Percentiles rank a stretch among this genome's conserved stretches.
Evolutionary conservation across 78 protist genomes (phyloP).

Genomic region (Polysphondylium violaceum): DNA sequence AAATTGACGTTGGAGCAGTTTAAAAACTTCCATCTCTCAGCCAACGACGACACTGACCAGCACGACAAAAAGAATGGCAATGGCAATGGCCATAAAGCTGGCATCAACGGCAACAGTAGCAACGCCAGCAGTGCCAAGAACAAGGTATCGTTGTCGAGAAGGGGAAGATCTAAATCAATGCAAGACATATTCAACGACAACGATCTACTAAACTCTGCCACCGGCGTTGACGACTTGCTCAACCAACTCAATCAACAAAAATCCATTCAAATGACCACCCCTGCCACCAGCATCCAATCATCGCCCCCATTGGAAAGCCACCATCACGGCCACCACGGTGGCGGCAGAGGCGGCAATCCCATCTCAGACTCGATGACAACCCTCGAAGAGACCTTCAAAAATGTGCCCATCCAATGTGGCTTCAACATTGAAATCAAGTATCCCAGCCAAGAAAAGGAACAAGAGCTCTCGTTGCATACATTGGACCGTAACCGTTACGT

Average conservation of each 20-base stretch:
- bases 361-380: conserved; percentile 63
- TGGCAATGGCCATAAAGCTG: background rate
- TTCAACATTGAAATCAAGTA: conserved; percentile 89
- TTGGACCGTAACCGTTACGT: conserved; percentile 68
- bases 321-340: no score
- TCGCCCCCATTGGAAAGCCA: conserved; percentile 6
- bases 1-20: conserved; percentile 15
- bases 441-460: conserved; percentile 50
- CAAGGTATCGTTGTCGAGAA: background rate
- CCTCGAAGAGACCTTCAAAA: conserved; percentile 70
- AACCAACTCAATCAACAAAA: background rate
- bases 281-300: background rate
- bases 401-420: conserved; percentile 79
- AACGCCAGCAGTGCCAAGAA: background rate
- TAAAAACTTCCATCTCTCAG: background rate
- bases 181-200: conserved; percentile 20
- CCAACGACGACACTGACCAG: background rate
- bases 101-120: background rate
- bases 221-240: background rate
- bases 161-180: conserved; percentile 34
- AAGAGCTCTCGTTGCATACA: background rate
- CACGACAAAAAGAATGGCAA: background rate
- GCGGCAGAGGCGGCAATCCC: no score
- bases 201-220: background rate
- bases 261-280: background rate